Evolutionary conservation across 1,284 basidiomycete species (phyloP), one percentile per base, ranked within the genome.

Genomic region (Porodaedalea pini): DNA sequence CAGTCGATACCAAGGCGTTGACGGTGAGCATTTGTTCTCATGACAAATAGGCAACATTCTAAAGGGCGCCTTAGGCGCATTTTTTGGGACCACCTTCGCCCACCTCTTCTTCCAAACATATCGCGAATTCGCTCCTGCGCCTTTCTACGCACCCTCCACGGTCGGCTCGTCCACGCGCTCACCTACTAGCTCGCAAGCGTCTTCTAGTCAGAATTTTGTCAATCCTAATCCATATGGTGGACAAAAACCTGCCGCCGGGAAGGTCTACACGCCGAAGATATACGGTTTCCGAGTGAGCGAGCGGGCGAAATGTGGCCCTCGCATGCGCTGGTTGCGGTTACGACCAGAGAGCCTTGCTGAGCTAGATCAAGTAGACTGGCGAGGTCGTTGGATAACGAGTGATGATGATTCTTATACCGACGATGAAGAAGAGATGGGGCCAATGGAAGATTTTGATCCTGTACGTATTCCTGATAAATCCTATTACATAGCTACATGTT

Each of bases 41-140:
- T 27, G 48, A 40, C 53, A 11, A 37, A 21, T 25, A 56, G 13
- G 21, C 57, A 31, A 31, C 6, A 39, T 13, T 23, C 56, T 29
- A 47, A 39, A 19, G 51, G 27, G 29, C 17, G 3, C 56, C 56
- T 57, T 68, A 97, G 94, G 94, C 58, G 96, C 97, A 17, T 99
- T 98, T 77, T 99, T 99, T 74, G 97, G 97, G 21, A 98, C 97
- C 0, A 98, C 97, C 6, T 99, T 99, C 71, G 83, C 96, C 0
- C 94, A 98, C 67, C 81, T 99, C 31, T 93, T 99, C 74, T 98
- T 98, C 78, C 95, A 98, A 70, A 94, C 91, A 62, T 99, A 97
- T 75, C 89, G 92, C 32, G 92, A 94, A 70, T 82, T 94, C 31
- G 84, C 91, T 3, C 90, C 92, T 1, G 88, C 90, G 31, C 92